Base-by-base conservation (phyloP, 2,329 filamentous ascomycete species). In the Acrocalymma vagum region DNA sequence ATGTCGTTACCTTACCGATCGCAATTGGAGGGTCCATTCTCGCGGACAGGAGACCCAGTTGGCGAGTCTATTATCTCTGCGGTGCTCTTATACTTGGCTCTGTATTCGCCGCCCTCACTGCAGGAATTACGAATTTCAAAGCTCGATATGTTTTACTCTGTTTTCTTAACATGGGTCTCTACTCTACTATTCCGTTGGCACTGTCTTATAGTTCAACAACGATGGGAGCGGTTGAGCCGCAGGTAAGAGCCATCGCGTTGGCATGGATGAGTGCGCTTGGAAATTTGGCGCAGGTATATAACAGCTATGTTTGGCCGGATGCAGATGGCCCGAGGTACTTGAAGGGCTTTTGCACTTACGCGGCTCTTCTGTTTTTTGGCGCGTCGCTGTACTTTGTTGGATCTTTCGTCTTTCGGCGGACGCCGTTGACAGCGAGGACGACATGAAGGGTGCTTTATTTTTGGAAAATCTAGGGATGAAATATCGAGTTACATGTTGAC, bases 271-370 rank as follows among this genome's bases (percentile, higher is more conserved):
- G 17, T 24, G 29, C 29, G 7, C 18, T 41, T 11, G 38, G 38
- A 4, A 41, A 41, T 15, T 9, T 41, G 16, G 38, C 38, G 16
- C 38, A 41, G 18, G 29, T 41, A 6, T 41, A 41, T 24, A 41
- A 41, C 18, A 41, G 38, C 38, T 41, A 41, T 16, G 32, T 41
- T 17, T 41, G 38, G 38, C 38, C 38, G 8, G 29, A 41, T 17
- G 16, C 14, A 24, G 38, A 33, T 34, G 38, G 29, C n/a, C 38
- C 38, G 14, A 33, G 38, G n/a, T 41, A 41, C 29, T 14, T 41
- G 23, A 34, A 29, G 9, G 38, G 38, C 7, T 41, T 41, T 18
- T n/a, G 18, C 6, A 29, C 24, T 11, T 41, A 41, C 27, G 38
- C 38, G 21, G 38, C 24, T 7, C 20, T 41, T 5, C 18, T 41